Conservation (phyloP, 164 flowering plant genomes). For the Saururus chinensis region DNA sequence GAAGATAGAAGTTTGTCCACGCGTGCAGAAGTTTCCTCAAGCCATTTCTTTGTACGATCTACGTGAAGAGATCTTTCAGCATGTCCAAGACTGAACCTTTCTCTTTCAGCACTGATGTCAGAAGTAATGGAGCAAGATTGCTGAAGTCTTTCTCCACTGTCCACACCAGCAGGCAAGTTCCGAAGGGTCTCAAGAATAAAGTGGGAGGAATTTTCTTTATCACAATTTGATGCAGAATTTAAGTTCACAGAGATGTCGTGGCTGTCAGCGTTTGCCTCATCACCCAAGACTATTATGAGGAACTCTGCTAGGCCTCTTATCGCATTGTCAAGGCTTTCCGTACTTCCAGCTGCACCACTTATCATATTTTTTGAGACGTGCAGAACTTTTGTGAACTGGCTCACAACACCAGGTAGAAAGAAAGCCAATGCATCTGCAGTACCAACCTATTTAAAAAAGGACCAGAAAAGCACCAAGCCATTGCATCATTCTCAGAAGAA, state of each 20-base stretch:
- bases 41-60: constrained; percentile 75
- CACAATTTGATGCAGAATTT: constrained; percentile 8
- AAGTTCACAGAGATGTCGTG: constrained; percentile 18
- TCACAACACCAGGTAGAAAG: constrained; percentile 93
- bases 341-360: constrained; percentile 93
- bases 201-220: constrained; percentile 21
- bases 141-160: constrained; percentile 13
- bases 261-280: constrained; percentile 40
- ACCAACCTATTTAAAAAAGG: constrained; percentile 53
- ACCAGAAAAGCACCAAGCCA: neutral
- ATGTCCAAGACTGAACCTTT: constrained; percentile 12
- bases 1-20: constrained; percentile 59
- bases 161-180: constrained; percentile 30
- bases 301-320: constrained; percentile 72
- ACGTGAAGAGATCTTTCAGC: constrained; percentile 38
- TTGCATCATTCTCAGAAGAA: constrained; percentile 1
- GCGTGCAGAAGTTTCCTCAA: constrained; percentile 53
- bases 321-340: constrained; percentile 66
- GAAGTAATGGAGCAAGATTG: constrained; percentile 2
- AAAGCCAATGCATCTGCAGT: constrained; percentile 84
- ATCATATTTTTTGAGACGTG: constrained; percentile 63
- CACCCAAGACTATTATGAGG: constrained; percentile 67
- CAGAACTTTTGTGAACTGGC: constrained; percentile 75
- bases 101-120: constrained; percentile 1
- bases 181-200: constrained; percentile 63